These are phyloP conservation scores for Kodamaea derodonti DNA, from an alignment of 1,139 yeast species.

Conservation along the genomic window DNA sequence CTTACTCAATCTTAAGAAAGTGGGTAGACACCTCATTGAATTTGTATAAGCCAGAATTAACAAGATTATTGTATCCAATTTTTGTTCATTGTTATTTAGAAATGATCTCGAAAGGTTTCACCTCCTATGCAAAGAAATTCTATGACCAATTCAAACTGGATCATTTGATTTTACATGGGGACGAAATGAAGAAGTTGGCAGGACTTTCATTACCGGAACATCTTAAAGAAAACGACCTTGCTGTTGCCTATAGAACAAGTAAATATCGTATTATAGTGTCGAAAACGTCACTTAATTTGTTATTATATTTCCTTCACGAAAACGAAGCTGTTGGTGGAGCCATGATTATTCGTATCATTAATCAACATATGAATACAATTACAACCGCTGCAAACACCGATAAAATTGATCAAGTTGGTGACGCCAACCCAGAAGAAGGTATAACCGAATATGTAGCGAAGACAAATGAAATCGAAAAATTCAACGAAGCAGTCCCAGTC, in stretches of 20 bases:
- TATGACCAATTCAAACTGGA: slow-evolving; percentile 73
- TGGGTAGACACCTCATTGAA: slow-evolving; percentile 95
- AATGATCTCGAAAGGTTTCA: slow-evolving; percentile 59
- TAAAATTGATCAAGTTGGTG: slow-evolving; percentile 43
- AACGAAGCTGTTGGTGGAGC: slow-evolving; percentile 93
- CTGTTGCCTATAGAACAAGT: slow-evolving; percentile 67
- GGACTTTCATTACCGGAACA: slow-evolving; percentile 80
- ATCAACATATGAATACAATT: slow-evolving; percentile 77
- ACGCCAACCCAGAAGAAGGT: slow-evolving; percentile 60
- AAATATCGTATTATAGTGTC: slow-evolving; percentile 76
- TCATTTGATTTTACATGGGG: slow-evolving; percentile 72
- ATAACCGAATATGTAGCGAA: slow-evolving; percentile 52
- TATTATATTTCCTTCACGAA: slow-evolving; percentile 84
- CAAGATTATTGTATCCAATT: slow-evolving; percentile 80
- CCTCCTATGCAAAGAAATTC: slow-evolving; percentile 64
- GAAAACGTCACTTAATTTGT: slow-evolving; percentile 77
- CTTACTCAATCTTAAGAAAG: slow-evolving; percentile 72
- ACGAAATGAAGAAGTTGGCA: slow-evolving; percentile 67
- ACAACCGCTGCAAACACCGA: slow-evolving; percentile 42
- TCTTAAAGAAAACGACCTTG: slow-evolving; percentile 75
- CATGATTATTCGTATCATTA: slow-evolving; percentile 75
- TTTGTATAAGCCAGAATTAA: slow-evolving; percentile 84
- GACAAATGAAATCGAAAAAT: slow-evolving; percentile 49
- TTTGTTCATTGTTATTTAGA: slow-evolving; percentile 87
- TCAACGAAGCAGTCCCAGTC: slow-evolving; percentile 64